These are phyloP conservation scores for Hypomontagnella monticulosa DNA, from an alignment of 495 filamentous ascomycete genomes.

Conservation along the genomic window DNA sequence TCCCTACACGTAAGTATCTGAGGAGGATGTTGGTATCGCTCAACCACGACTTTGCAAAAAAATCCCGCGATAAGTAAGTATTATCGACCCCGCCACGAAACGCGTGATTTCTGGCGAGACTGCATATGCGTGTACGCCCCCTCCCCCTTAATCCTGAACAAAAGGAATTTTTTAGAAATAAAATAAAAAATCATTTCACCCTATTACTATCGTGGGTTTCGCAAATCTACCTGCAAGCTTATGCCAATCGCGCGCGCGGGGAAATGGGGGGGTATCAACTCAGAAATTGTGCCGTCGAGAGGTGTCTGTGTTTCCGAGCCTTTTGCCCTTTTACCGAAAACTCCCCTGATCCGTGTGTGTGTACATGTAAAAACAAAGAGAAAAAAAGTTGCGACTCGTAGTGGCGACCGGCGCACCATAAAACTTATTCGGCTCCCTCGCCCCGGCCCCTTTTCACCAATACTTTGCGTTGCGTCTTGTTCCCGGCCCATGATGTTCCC, in stretches of 20 bases:
- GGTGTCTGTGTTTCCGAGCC: slow-evolving; percentile 20
- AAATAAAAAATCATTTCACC: slow-evolving; percentile 25
- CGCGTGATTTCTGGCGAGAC: slow-evolving; percentile 31
- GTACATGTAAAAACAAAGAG: slow-evolving; percentile 35
- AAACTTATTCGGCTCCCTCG: slow-evolving; percentile 22
- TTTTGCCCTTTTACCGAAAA: slow-evolving; percentile 29
- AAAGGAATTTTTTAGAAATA: neutral
- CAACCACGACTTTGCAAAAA: slow-evolving; percentile 8
- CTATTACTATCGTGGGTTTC: slow-evolving; percentile 30
- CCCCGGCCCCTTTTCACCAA: slow-evolving; percentile 31
- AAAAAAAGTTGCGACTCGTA: slow-evolving; percentile 23
- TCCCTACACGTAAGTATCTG: neutral
- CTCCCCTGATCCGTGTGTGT: slow-evolving; percentile 18
- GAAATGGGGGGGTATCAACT: slow-evolving; percentile 42
- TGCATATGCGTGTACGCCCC: slow-evolving; percentile 35
- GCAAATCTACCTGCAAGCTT: slow-evolving; percentile 36
- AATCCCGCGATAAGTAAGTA: slow-evolving; percentile 38
- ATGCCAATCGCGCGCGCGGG: slow-evolving; percentile 26
- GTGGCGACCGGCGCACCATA: slow-evolving; percentile 25
- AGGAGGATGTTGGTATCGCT: slow-evolving; percentile 8
- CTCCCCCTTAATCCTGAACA: slow-evolving; percentile 13
- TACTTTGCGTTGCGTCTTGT: slow-evolving; percentile 33
- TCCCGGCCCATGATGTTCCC: slow-evolving; percentile 22
- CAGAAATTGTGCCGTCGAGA: slow-evolving; percentile 28
- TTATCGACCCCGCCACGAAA: slow-evolving; percentile 31